A percentile compares a stretch with the other conserved stretches of the same genome.
phyloP scores from a whole-genome alignment of 192 early-diverging fungal species.

The Chytriomyces sp. region DNA sequence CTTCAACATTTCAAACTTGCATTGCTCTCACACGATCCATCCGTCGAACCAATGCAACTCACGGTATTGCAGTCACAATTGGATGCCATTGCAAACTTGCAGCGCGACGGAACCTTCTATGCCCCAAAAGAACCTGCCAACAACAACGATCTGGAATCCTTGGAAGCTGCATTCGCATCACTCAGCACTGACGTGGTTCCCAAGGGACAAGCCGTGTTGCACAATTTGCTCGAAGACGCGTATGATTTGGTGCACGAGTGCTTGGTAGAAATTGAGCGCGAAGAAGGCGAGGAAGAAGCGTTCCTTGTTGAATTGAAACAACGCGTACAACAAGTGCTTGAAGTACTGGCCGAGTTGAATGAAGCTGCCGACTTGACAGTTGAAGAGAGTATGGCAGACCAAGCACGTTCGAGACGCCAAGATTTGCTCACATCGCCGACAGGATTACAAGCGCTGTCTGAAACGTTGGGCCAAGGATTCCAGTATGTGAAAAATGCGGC shows the following conservation, averaged over 20 bases:
- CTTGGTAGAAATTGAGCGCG: slow-evolving; percentile 28
- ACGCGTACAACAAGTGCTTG: background rate
- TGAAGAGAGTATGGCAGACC: background rate
- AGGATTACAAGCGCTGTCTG: slow-evolving; percentile 13
- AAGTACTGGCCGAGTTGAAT: background rate
- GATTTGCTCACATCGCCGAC: background rate
- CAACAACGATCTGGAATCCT: background rate
- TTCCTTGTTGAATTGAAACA: background rate
- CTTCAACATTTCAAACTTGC: slow-evolving; percentile 28
- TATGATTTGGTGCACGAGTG: slow-evolving; percentile 46
- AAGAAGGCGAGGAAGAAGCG: background rate
- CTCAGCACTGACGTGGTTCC: slow-evolving; percentile 14
- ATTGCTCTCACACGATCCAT: background rate
- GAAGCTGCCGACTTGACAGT: background rate
- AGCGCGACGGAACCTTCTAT: slow-evolving; percentile 35
- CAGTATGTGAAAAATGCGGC: slow-evolving; percentile 1
- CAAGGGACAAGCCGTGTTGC: slow-evolving; percentile 36
- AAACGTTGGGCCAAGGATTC: slow-evolving; percentile 22
- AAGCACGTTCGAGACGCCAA: slow-evolving; percentile 3
- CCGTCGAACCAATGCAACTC: slow-evolving; percentile 37
- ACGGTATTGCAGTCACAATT: slow-evolving; percentile 38
- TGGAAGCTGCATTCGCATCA: background rate
- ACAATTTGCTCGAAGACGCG: slow-evolving; percentile 40
- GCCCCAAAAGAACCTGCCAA: background rate
- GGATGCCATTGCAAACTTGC: slow-evolving; percentile 33